phyloP scores from a whole-genome alignment of 805 yeast genomes.

The Metschnikowia rubicola region DNA sequence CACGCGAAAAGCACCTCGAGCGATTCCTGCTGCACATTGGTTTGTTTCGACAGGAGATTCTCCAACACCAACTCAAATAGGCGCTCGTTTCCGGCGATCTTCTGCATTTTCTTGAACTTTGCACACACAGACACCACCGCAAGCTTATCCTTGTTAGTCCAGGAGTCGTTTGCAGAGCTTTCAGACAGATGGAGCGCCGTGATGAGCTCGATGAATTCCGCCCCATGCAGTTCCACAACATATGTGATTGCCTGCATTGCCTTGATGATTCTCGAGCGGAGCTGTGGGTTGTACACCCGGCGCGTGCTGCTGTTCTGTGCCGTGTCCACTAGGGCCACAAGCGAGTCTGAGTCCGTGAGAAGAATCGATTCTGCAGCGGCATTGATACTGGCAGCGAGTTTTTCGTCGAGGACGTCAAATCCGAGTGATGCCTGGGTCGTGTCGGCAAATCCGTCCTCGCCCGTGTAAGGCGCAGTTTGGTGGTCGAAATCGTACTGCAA shows the following conservation, averaged over 20 bases:
- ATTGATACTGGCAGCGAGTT: conserved; percentile 42
- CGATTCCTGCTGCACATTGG: conserved; percentile 68
- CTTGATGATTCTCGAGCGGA: conserved; percentile 56
- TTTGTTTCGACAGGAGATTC: conserved; percentile 57
- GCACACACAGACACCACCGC: conserved; percentile 59
- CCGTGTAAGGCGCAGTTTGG: conserved; percentile 17
- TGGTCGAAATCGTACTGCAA: conserved; percentile 19
- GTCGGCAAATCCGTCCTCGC: conserved; percentile 2
- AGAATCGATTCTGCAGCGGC: conserved; percentile 21
- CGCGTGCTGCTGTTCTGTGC: conserved; percentile 23
- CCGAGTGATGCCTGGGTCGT: conserved; percentile 3
- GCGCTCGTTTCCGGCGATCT: conserved; percentile 48
- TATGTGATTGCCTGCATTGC: conserved; percentile 57
- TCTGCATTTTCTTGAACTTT: conserved; percentile 59
- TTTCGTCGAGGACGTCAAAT: conserved; percentile 46
- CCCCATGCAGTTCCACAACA: conserved; percentile 64
- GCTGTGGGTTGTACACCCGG: conserved; percentile 34
- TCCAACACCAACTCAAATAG: conserved; percentile 52
- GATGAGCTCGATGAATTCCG: conserved; percentile 50
- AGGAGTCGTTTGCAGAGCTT: conserved; percentile 21
- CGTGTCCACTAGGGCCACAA: conserved; percentile 35
- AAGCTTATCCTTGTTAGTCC: conserved; percentile 54
- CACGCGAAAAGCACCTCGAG: conserved; percentile 65
- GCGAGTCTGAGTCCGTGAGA: conserved; percentile 29
- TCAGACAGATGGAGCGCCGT: conserved; percentile 25